Evolutionary conservation across 768 basidiomycete species (phyloP).

Genomic region (Symmetrospora coprosmae): DNA sequence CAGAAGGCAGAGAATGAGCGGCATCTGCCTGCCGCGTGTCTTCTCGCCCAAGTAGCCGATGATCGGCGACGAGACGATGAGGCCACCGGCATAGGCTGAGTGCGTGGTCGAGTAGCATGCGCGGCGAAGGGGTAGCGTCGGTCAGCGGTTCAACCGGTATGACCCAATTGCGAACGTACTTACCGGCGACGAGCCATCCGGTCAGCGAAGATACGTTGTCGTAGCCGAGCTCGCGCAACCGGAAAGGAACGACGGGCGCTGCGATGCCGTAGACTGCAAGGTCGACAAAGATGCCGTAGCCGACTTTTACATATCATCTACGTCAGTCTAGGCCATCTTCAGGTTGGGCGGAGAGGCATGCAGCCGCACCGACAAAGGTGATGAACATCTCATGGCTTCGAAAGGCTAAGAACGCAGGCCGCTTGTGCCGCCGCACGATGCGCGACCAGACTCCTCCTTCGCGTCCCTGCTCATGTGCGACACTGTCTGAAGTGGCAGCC

Average conservation of each 20-base stretch:
- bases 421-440: too few relatives aligned
- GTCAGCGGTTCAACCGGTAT: background rate
- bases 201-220: constrained; percentile 25
- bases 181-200: constrained; percentile 29
- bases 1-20: constrained; percentile 22
- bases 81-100: constrained; percentile 26
- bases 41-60: constrained; percentile 24
- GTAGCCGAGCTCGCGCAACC: constrained; percentile 28
- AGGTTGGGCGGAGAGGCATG: too few relatives aligned
- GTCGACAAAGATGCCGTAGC: background rate
- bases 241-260: constrained; percentile 31
- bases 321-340: too few relatives aligned
- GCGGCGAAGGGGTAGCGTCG: background rate
- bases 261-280: constrained; percentile 22
- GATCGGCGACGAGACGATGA: constrained; percentile 26
- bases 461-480: too few relatives aligned
- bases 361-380: too few relatives aligned
- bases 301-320: too few relatives aligned
- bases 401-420: too few relatives aligned
- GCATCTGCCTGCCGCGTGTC: constrained; percentile 22
- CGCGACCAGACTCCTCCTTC: too few relatives aligned
- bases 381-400: too few relatives aligned
- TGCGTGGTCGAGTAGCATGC: too few relatives aligned
- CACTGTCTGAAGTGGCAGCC: too few relatives aligned
- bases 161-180: background rate